Percentiles rank a stretch among this genome's conserved stretches.
Evolutionary conservation across 2,329 filamentous ascomycete species (phyloP).

Genomic region (Lachnellula hyalina): DNA sequence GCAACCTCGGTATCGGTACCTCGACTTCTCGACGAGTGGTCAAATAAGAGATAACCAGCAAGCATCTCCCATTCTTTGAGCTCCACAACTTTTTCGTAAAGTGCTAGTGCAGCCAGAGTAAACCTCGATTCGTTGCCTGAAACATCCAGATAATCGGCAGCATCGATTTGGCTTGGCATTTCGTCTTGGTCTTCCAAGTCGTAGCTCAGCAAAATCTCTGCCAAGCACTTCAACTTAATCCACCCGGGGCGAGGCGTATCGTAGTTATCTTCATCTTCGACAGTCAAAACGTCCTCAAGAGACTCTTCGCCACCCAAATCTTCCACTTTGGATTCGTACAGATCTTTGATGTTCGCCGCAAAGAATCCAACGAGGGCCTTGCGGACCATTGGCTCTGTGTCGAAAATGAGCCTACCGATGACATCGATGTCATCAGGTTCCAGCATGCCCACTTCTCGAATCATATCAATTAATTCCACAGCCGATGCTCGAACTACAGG

Average conservation of each 20-base stretch:
- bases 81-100: constrained; percentile 78
- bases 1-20: constrained; percentile 60
- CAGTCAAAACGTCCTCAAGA: constrained; percentile 68
- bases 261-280: constrained; percentile 68
- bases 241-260: constrained; percentile 74
- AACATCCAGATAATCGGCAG: constrained; percentile 47
- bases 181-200: constrained; percentile 64
- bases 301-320: constrained; percentile 76
- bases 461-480: constrained; percentile 73
- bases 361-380: constrained; percentile 91
- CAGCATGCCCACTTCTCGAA: constrained; percentile 79
- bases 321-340: constrained; percentile 73
- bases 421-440: constrained; percentile 89
- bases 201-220: constrained; percentile 76
- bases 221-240: constrained; percentile 88
- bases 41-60: constrained; percentile 85
- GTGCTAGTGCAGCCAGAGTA: constrained; percentile 75
- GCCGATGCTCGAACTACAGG: constrained; percentile 71
- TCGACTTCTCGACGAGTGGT: constrained; percentile 66
- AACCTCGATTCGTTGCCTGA: constrained; percentile 72
- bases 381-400: constrained; percentile 76
- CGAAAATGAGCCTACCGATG: constrained; percentile 83
- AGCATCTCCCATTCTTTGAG: constrained; percentile 83
- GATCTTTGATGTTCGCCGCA: constrained; percentile 76
- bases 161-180: constrained; percentile 43